phyloP scores from a whole-genome alignment of 805 yeast species.

The Cyberlindnera subsufficiens region DNA sequence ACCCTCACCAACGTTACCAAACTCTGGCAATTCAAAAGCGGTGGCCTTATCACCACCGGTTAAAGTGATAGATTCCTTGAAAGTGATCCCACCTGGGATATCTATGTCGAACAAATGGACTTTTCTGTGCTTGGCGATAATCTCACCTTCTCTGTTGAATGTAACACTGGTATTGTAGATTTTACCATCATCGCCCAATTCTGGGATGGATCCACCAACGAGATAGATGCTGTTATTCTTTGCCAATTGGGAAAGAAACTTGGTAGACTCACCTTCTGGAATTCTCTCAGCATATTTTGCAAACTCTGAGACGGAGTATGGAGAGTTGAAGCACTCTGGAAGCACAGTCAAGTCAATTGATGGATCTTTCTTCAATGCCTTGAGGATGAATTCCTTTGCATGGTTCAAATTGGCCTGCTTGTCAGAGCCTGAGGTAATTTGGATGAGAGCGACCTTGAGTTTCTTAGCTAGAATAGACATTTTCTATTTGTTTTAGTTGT shows the following conservation, averaged over 20 bases:
- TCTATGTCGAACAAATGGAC: slow-evolving; percentile 90
- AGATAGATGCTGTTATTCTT: slow-evolving; percentile 55
- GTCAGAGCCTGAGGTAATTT: slow-evolving; percentile 63
- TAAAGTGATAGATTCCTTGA: slow-evolving; percentile 76
- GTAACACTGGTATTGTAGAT: slow-evolving; percentile 73
- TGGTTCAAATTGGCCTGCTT: slow-evolving; percentile 71
- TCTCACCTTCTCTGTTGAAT: slow-evolving; percentile 68
- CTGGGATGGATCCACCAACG: slow-evolving; percentile 95
- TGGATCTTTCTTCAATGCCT: slow-evolving; percentile 53
- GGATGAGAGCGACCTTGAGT: slow-evolving; percentile 78
- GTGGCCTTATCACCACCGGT: slow-evolving; percentile 83
- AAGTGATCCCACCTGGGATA: slow-evolving; percentile 87
- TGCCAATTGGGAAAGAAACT: slow-evolving; percentile 63
- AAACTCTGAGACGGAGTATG: slow-evolving; percentile 84
- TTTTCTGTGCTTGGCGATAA: slow-evolving; percentile 86
- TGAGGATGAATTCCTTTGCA: slow-evolving; percentile 56
- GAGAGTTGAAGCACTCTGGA: slow-evolving; percentile 89
- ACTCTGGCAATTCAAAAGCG: slow-evolving; percentile 33
- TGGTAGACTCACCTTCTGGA: slow-evolving; percentile 66
- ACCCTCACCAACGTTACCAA: slow-evolving; percentile 71
- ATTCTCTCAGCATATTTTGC: slow-evolving; percentile 84
- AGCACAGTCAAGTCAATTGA: slow-evolving; percentile 76
- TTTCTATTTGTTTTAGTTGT: slow-evolving; percentile 8
- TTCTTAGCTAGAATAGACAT: slow-evolving; percentile 31
- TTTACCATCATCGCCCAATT: slow-evolving; percentile 46